Evolutionary conservation across 2,329 filamentous ascomycete genomes (phyloP).

Genomic region (Karstenula rhodostoma): DNA sequence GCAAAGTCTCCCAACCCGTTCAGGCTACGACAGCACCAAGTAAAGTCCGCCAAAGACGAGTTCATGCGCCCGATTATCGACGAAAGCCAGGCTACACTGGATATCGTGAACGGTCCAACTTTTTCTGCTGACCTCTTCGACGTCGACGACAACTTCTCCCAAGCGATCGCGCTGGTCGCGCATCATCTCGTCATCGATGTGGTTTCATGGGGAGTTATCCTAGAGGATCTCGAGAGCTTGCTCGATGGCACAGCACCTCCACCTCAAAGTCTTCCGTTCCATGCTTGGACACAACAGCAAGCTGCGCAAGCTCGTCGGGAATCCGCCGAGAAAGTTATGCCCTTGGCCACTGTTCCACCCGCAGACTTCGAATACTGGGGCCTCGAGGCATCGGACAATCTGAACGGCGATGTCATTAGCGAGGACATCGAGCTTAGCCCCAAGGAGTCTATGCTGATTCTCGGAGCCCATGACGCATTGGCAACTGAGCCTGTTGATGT

Average conservation of each 20-base stretch:
- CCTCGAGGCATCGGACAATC: slow-evolving; percentile 43
- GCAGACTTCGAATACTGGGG: slow-evolving; percentile 50
- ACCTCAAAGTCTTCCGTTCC: slow-evolving; percentile 46
- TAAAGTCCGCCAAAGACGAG: slow-evolving; percentile 21
- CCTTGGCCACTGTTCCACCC: slow-evolving; percentile 34
- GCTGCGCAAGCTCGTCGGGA: slow-evolving; percentile 36
- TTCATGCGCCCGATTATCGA: slow-evolving; percentile 35
- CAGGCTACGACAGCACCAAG: slow-evolving; percentile 32
- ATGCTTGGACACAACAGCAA: slow-evolving; percentile 48
- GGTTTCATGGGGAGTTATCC: slow-evolving; percentile 51
- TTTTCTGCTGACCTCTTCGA: slow-evolving; percentile 55
- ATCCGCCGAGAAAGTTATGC: slow-evolving; percentile 35
- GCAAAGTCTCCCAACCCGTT: slow-evolving; percentile 37
- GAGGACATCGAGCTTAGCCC: slow-evolving; percentile 42
- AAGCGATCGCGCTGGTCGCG: slow-evolving; percentile 46
- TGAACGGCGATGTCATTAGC: slow-evolving; percentile 43
- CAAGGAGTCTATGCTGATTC: slow-evolving; percentile 42
- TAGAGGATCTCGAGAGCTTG: slow-evolving; percentile 48
- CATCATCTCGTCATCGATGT: slow-evolving; percentile 50
- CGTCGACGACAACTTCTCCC: slow-evolving; percentile 43
- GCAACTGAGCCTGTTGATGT: slow-evolving; percentile 49
- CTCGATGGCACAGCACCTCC: slow-evolving; percentile 35
- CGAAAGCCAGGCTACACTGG: slow-evolving; percentile 40
- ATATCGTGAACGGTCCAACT: slow-evolving; percentile 48
- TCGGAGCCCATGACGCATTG: slow-evolving; percentile 44